Conservation (phyloP, 106 monocot species). For the Triglochin maritima region DNA sequence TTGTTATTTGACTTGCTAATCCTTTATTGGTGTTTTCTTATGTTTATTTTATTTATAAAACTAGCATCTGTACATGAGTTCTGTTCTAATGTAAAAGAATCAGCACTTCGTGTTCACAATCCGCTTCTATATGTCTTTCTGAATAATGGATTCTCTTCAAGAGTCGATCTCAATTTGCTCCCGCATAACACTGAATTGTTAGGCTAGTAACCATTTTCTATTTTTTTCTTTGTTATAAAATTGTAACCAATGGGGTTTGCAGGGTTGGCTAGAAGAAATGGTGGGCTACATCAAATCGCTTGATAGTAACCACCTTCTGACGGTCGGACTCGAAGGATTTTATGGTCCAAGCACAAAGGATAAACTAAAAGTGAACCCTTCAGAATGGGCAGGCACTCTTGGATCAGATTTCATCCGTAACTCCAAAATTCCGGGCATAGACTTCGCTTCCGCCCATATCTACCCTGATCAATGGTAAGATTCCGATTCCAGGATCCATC, state of each 20-base stretch:
- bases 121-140: too few relatives aligned
- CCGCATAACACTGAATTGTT: too few relatives aligned
- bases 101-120: too few relatives aligned
- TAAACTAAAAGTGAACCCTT: constrained; percentile 52
- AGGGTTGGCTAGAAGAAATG: constrained; percentile 97
- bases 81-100: too few relatives aligned
- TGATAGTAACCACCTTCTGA: constrained; percentile 76
- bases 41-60: too few relatives aligned
- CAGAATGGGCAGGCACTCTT: constrained; percentile 35
- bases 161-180: too few relatives aligned
- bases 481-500: background rate
- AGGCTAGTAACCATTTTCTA: too few relatives aligned
- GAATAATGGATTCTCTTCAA: too few relatives aligned
- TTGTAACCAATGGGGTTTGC: constrained; percentile 5
- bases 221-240: too few relatives aligned
- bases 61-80: too few relatives aligned
- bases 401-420: constrained; percentile 91
- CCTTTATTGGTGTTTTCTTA: too few relatives aligned
- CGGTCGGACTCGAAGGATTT: constrained; percentile 82
- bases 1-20: too few relatives aligned
- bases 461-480: constrained; percentile 84
- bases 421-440: constrained; percentile 41
- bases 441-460: constrained; percentile 71
- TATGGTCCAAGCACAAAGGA: constrained; percentile 54
- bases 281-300: constrained; percentile 53